Evolutionary conservation across 805 yeast genomes (phyloP).

Genomic region (Lachancea cidri): DNA sequence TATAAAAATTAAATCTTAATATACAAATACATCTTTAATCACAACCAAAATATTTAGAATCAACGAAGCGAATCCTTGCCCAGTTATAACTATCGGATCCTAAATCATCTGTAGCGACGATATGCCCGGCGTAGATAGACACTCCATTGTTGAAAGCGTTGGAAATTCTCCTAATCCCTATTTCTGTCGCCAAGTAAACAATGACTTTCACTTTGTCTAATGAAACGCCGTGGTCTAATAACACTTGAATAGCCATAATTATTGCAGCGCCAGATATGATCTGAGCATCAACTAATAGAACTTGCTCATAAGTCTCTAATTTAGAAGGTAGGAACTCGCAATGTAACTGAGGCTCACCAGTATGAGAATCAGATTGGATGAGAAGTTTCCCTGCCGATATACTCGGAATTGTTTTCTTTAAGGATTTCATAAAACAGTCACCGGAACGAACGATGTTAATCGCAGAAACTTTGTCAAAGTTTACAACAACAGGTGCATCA

Average conservation of each 20-base stretch:
- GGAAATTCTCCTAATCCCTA: constrained; percentile 66
- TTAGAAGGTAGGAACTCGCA: constrained; percentile 62
- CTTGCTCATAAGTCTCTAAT: constrained; percentile 33
- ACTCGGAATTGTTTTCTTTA: constrained; percentile 72
- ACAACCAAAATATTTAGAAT: constrained; percentile 69
- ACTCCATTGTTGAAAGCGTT: constrained; percentile 66
- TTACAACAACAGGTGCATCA: constrained; percentile 25
- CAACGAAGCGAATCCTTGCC: constrained; percentile 66
- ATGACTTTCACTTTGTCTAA: constrained; percentile 62
- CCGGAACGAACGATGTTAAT: constrained; percentile 86
- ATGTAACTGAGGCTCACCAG: constrained; percentile 94
- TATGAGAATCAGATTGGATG: constrained; percentile 79
- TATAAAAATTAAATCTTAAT: too few relatives aligned
- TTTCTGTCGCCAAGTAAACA: constrained; percentile 69
- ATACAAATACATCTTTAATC: constrained; percentile 6
- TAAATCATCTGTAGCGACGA: constrained; percentile 45
- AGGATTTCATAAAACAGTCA: constrained; percentile 80
- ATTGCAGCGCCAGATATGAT: constrained; percentile 89
- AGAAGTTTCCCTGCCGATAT: constrained; percentile 76
- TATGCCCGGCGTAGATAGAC: constrained; percentile 61
- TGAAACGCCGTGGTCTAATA: constrained; percentile 71
- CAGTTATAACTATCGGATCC: constrained; percentile 46
- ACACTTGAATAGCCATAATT: constrained; percentile 87
- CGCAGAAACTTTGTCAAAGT: constrained; percentile 52
- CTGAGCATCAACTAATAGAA: constrained; percentile 80